phyloP scores from a whole-genome alignment of 306 rosid genomes.

The Quercus parvula region DNA sequence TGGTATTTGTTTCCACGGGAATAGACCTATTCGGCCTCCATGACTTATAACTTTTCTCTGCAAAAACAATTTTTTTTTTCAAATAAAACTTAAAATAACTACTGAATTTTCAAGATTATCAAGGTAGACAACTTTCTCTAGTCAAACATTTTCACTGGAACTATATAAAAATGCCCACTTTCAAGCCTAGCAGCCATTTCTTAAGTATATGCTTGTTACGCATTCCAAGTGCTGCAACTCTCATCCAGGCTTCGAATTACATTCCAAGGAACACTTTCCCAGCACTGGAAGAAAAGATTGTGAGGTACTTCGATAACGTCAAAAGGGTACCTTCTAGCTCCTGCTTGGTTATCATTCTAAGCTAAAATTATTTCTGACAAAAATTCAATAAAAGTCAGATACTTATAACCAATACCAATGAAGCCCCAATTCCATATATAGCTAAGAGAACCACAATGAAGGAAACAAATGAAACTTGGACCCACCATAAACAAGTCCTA shows the following conservation, averaged over 20 bases:
- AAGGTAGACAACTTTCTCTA: not conserved
- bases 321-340: not conserved
- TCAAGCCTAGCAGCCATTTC: constrained; percentile 1
- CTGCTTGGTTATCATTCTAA: not conserved
- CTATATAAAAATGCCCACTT: not conserved
- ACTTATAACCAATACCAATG: not conserved
- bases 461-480: constrained; percentile 1
- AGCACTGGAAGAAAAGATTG: no score
- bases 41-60: constrained; percentile 60
- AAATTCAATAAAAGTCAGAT: not conserved
- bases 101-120: not conserved
- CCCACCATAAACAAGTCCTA: constrained; percentile 1
- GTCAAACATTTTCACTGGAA: not conserved
- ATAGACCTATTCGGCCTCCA: constrained; percentile 55
- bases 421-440: not conserved
- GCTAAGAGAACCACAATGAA: not conserved
- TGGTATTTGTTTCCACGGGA: constrained; percentile 28
- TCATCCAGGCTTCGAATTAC: not conserved
- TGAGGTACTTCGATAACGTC: no score
- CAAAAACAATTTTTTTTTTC: constrained; percentile 7
- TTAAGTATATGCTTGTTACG: not conserved
- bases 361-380: not conserved
- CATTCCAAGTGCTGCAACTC: constrained; percentile 2
- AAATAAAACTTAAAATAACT: not conserved
- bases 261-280: no score